Evolutionary conservation across 257 asterid genomes (phyloP).

Genomic region (Salvia hispanica): DNA sequence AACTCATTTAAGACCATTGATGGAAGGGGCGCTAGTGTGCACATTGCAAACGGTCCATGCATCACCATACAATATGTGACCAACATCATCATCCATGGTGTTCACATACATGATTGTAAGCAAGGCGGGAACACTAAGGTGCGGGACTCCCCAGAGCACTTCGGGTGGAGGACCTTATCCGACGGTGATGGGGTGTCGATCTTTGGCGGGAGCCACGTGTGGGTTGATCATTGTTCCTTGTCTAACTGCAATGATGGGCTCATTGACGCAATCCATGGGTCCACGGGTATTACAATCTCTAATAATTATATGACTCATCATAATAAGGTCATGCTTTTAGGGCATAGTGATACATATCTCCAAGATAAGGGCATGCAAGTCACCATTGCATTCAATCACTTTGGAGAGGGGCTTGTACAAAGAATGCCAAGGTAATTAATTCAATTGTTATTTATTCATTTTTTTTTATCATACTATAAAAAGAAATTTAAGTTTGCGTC

Average conservation of each 20-base stretch:
- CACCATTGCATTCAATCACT: constrained; percentile 65
- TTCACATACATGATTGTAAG: constrained; percentile 63
- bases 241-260: constrained; percentile 61
- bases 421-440: constrained; percentile 64
- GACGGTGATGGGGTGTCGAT: constrained; percentile 74
- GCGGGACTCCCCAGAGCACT: constrained; percentile 54
- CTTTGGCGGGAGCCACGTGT: constrained; percentile 60
- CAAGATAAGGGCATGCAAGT: constrained; percentile 63
- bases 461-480: too few relatives aligned
- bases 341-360: constrained; percentile 49
- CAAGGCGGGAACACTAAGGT: constrained; percentile 70
- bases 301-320: constrained; percentile 63
- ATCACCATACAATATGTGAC: constrained; percentile 62
- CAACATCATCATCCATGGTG: constrained; percentile 62
- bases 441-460: too few relatives aligned
- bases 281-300: constrained; percentile 61
- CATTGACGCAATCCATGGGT: constrained; percentile 55
- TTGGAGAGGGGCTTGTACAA: constrained; percentile 68
- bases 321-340: constrained; percentile 63
- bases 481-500: too few relatives aligned
- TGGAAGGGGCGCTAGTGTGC: constrained; percentile 68
- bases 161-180: constrained; percentile 59
- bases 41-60: constrained; percentile 69
- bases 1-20: constrained; percentile 72
- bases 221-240: constrained; percentile 72